Conservation (phyloP, 306 rosid species). For the Gastrolobium bilobum region DNA sequence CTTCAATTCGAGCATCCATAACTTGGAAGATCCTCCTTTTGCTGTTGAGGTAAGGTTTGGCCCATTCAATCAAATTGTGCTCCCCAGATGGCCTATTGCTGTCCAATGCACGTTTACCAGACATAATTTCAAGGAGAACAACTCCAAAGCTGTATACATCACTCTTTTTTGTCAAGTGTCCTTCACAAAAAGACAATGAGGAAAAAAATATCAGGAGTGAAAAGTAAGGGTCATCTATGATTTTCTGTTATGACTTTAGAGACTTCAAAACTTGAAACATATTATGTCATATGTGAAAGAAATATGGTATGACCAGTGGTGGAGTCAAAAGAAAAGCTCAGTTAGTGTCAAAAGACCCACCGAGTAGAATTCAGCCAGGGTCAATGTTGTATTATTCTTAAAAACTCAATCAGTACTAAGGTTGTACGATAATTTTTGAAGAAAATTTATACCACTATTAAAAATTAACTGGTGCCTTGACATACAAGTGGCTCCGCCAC, state of each 20-base stretch:
- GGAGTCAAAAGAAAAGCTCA: too few species aligned
- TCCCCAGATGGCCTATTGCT: slow-evolving; percentile 82
- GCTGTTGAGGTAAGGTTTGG: slow-evolving; percentile 85
- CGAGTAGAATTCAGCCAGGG: too few species aligned
- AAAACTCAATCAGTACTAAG: too few species aligned
- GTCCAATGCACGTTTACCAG: slow-evolving; percentile 89
- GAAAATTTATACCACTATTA: too few species aligned
- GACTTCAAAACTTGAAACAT: slow-evolving; percentile 77
- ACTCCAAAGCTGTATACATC: slow-evolving; percentile 96
- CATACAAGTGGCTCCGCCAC: too few species aligned
- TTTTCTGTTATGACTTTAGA: slow-evolving; percentile 17
- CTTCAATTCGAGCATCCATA: slow-evolving; percentile 82
- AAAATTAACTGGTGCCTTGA: too few species aligned
- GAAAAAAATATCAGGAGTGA: slow-evolving; percentile 40
- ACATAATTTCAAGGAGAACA: slow-evolving; percentile 86
- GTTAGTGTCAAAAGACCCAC: too few species aligned
- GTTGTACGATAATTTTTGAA: too few species aligned
- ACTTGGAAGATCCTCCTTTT: slow-evolving; percentile 80
- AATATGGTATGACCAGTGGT: neutral
- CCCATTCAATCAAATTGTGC: slow-evolving; percentile 89
- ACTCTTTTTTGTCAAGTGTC: slow-evolving; percentile 90
- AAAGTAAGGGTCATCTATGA: slow-evolving; percentile 1
- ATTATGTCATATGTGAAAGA: slow-evolving; percentile 39
- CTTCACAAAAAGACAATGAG: slow-evolving; percentile 58
- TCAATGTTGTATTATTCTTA: too few species aligned